Percentiles rank a stretch among this genome's conserved stretches.
phyloP scores from a whole-genome alignment of 2,329 filamentous ascomycete genomes.

The Bisporella sp. region DNA sequence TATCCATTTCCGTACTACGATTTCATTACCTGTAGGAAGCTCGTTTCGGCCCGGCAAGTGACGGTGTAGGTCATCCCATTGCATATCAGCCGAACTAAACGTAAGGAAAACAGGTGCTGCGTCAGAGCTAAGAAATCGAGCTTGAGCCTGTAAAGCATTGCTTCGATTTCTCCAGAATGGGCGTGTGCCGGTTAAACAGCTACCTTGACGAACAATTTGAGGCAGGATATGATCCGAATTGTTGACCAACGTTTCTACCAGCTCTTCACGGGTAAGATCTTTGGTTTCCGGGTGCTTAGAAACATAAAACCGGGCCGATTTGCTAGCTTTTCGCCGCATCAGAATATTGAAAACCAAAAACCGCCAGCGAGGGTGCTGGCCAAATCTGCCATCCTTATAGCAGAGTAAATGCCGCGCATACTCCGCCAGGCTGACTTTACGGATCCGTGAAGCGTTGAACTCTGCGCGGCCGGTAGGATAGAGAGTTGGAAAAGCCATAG shows the following conservation, averaged over 20 bases:
- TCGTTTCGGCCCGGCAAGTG: no score
- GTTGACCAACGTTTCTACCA: not conserved
- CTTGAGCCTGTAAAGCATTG: slow-evolving; percentile 1
- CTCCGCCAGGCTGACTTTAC: not conserved
- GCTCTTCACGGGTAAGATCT: not conserved
- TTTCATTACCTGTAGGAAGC: no score
- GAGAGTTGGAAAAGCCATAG: not conserved
- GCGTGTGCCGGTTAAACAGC: not conserved
- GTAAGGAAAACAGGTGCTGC: not conserved
- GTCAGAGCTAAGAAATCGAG: slow-evolving; percentile 1
- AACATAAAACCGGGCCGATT: not conserved
- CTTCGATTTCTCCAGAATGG: not conserved
- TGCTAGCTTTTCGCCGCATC: not conserved
- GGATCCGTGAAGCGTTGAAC: not conserved
- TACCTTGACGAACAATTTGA: not conserved
- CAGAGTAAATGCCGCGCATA: not conserved
- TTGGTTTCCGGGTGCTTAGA: not conserved
- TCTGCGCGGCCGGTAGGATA: not conserved
- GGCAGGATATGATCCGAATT: not conserved
- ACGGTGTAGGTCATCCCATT: not conserved
- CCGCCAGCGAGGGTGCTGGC: not conserved
- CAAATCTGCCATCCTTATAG: not conserved
- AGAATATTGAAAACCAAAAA: not conserved
- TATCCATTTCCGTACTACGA: no score
- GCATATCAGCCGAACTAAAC: slow-evolving; percentile 1